These are phyloP conservation scores for Cladosporium sp. DNA, from an alignment of 2,329 filamentous ascomycete genomes.

Conservation along the genomic window DNA sequence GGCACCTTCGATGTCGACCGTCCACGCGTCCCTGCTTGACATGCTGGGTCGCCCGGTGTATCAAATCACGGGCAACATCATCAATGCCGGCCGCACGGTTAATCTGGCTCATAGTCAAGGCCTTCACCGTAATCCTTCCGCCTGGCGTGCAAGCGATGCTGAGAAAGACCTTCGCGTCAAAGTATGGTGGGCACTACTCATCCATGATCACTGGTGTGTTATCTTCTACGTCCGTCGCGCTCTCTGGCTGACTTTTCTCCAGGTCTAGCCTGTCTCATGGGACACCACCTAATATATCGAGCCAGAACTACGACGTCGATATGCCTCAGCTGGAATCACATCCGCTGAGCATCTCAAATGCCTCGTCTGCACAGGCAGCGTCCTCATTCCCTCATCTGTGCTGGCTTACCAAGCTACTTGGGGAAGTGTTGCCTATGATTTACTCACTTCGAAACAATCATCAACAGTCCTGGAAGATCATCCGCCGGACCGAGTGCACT, in stretches of 20 bases:
- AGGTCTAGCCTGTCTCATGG: slow-evolving; percentile 54
- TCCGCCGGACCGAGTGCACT: slow-evolving; percentile 30
- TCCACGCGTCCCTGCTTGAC: slow-evolving; percentile 37
- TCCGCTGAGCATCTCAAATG: too few species aligned
- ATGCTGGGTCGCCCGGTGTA: slow-evolving; percentile 38
- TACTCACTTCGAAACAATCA: slow-evolving; percentile 33
- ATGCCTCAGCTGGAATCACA: slow-evolving; percentile 35
- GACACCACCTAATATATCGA: slow-evolving; percentile 49
- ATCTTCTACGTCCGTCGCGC: not conserved
- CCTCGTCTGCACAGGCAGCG: slow-evolving; percentile 37
- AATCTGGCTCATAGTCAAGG: slow-evolving; percentile 53
- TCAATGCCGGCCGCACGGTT: slow-evolving; percentile 50
- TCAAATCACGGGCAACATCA: slow-evolving; percentile 44
- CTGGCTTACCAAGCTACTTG: slow-evolving; percentile 41
- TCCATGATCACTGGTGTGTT: slow-evolving; percentile 50
- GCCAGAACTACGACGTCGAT: slow-evolving; percentile 51
- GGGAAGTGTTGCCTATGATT: slow-evolving; percentile 35
- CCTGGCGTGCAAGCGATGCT: slow-evolving; percentile 47
- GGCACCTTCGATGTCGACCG: slow-evolving; percentile 36
- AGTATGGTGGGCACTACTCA: slow-evolving; percentile 54
- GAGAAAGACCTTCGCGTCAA: slow-evolving; percentile 51
- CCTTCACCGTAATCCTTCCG: slow-evolving; percentile 50
- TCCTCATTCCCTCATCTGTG: slow-evolving; percentile 52
- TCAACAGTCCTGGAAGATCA: slow-evolving; percentile 24
- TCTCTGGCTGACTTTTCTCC: slow-evolving; percentile 18